Conservation (phyloP, 805 yeast genomes). For the Barnettozyma populi region DNA sequence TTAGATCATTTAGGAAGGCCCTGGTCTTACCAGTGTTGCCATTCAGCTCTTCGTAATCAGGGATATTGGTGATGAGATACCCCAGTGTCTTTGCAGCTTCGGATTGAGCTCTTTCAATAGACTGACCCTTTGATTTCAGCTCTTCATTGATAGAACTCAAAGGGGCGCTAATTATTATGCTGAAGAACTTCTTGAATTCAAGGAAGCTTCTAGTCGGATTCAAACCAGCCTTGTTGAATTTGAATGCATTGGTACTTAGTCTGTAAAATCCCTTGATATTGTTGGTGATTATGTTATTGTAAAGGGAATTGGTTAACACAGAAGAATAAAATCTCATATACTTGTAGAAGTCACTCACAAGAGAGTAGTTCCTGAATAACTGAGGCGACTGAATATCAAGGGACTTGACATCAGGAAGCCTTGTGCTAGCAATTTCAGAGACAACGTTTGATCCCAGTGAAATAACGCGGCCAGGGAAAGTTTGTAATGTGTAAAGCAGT, state of each 20-base stretch:
- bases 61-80: conserved; percentile 28
- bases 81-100: conserved; percentile 34
- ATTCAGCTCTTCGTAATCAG: conserved; percentile 19
- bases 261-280: conserved; percentile 18
- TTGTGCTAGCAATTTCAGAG: conserved; percentile 22
- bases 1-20: neutral
- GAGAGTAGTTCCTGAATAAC: conserved; percentile 7
- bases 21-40: neutral
- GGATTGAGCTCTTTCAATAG: conserved; percentile 20
- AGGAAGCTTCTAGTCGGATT: conserved; percentile 3
- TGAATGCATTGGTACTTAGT: conserved; percentile 23
- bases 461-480: conserved; percentile 26
- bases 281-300: conserved; percentile 14
- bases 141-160: conserved; percentile 29
- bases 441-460: conserved; percentile 16
- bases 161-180: conserved; percentile 33
- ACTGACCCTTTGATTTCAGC: conserved; percentile 20
- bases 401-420: conserved; percentile 10
- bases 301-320: conserved; percentile 12
- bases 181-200: conserved; percentile 19
- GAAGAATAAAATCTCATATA: conserved; percentile 10
- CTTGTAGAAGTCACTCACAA: conserved; percentile 9
- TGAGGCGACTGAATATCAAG: conserved; percentile 9
- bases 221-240: conserved; percentile 19
- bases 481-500: conserved; percentile 36